Percentiles rank a stretch among this genome's conserved stretches.
These are phyloP conservation scores for Amaranthus cruentus DNA, from an alignment of 148 eudicot species.

Conservation along the genomic window DNA sequence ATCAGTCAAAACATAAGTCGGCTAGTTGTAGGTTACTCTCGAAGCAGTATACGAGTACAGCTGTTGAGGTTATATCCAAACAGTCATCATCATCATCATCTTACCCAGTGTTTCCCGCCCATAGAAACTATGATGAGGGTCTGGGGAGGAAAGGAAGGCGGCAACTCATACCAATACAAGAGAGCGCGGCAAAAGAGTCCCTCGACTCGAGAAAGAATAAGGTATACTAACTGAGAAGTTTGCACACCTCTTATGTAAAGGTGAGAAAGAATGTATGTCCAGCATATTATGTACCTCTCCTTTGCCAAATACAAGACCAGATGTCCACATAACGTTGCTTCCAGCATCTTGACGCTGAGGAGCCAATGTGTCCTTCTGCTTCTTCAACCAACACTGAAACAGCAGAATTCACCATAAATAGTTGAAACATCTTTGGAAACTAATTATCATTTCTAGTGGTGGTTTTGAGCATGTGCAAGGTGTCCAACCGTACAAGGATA, in stretches of 20 bases:
- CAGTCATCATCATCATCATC: no score
- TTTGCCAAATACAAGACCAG: constrained; percentile 63
- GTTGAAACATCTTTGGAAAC: constrained; percentile 1
- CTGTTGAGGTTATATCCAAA: no score
- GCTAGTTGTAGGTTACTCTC: no score
- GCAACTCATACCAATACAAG: no score
- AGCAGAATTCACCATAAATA: constrained; percentile 11
- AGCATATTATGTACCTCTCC: constrained; percentile 48
- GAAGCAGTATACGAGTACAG: no score
- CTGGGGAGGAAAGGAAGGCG: no score
- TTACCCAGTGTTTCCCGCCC: no score
- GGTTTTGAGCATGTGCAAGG: no score
- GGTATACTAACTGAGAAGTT: not conserved
- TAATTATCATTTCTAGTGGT: not conserved
- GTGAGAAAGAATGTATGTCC: constrained; percentile 6
- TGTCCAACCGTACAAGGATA: no score
- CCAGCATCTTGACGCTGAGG: constrained; percentile 53
- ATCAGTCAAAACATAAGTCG: no score
- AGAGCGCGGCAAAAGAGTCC: no score
- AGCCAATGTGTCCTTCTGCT: constrained; percentile 52
- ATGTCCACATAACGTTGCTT: constrained; percentile 54
- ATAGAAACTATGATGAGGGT: no score
- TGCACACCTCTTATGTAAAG: constrained; percentile 6
- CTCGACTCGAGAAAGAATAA: not conserved
- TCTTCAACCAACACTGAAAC: constrained; percentile 69